A percentile compares a stretch with the other conserved stretches of the same genome.
Evolutionary conservation across 2,329 filamentous ascomycete species (phyloP).

Genomic region (Parascedosporium putredinis): DNA sequence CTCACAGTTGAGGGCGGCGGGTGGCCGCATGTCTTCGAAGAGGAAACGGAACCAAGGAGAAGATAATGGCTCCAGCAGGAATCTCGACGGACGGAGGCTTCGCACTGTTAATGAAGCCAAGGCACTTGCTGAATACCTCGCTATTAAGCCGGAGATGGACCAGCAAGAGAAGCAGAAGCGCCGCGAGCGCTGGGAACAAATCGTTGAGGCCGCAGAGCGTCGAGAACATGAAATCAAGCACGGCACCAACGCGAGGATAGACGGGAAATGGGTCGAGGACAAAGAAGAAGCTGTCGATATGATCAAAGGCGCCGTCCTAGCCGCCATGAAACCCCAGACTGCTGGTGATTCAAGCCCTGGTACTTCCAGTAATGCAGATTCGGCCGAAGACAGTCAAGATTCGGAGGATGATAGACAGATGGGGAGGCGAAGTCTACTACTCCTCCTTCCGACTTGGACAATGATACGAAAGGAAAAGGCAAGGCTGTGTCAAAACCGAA

Average conservation of each 20-base stretch:
- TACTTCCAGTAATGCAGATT: slow-evolving; percentile 23
- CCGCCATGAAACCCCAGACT: slow-evolving; percentile 55
- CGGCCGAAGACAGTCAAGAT: slow-evolving; percentile 19
- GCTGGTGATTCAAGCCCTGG: slow-evolving; percentile 51
- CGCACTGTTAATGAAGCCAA: slow-evolving; percentile 94
- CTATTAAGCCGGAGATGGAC: slow-evolving; percentile 96
- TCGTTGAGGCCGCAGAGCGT: slow-evolving; percentile 74
- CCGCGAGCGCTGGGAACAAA: slow-evolving; percentile 74
- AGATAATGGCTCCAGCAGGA: slow-evolving; percentile 82
- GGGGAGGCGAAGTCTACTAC: slow-evolving; percentile 38
- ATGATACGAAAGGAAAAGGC: slow-evolving; percentile 24
- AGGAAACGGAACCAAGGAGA: slow-evolving; percentile 79
- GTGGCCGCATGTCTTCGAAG: slow-evolving; percentile 93
- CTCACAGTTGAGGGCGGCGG: slow-evolving; percentile 89
- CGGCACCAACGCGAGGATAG: slow-evolving; percentile 60
- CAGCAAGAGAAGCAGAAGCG: slow-evolving; percentile 83
- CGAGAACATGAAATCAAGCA: slow-evolving; percentile 74
- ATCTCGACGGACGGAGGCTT: slow-evolving; percentile 80
- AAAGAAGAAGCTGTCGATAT: slow-evolving; percentile 84
- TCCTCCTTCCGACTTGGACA: slow-evolving; percentile 30
- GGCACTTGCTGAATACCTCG: slow-evolving; percentile 84
- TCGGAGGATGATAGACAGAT: slow-evolving; percentile 27
- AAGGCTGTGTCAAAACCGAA: slow-evolving; percentile 26
- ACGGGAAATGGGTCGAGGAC: slow-evolving; percentile 90
- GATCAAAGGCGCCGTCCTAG: slow-evolving; percentile 64